Percentiles rank a stretch among this genome's conserved stretches.
Evolutionary conservation across 257 asterid species (phyloP).

Genomic region (Leptodermis oblonga): DNA sequence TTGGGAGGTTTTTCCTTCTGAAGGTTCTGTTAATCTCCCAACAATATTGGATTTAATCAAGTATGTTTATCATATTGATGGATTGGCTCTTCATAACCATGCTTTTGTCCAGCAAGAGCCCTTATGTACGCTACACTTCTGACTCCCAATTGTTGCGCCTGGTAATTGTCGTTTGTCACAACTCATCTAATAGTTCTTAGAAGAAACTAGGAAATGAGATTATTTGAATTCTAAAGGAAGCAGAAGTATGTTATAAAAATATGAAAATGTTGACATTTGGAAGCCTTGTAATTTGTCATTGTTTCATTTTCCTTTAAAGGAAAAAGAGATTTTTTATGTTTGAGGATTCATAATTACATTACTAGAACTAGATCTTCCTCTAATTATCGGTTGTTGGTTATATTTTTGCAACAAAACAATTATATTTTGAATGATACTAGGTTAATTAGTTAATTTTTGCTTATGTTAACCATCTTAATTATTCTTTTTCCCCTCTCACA

Average conservation of each 20-base stretch:
- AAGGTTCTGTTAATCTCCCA: constrained; percentile 14
- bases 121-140: constrained; percentile 53
- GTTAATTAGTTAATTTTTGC: background rate
- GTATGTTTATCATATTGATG: constrained; percentile 49
- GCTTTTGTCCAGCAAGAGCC: constrained; percentile 39
- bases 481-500: background rate
- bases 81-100: constrained; percentile 42
- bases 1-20: constrained; percentile 28
- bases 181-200: background rate
- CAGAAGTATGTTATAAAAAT: background rate
- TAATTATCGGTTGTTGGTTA: too few relatives aligned
- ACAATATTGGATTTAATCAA: constrained; percentile 47
- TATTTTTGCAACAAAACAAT: too few relatives aligned
- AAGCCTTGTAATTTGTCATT: background rate
- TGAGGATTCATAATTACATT: background rate
- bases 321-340: background rate
- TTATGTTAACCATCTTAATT: background rate
- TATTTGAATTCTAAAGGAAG: background rate
- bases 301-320: background rate
- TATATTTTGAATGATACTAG: too few relatives aligned
- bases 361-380: background rate
- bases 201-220: background rate
- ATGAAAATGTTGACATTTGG: background rate
- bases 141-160: constrained; percentile 47
- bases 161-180: constrained; percentile 35